Conservation (phyloP, 1,139 yeast genomes). For the Kurtzmaniella quercitrusa region DNA sequence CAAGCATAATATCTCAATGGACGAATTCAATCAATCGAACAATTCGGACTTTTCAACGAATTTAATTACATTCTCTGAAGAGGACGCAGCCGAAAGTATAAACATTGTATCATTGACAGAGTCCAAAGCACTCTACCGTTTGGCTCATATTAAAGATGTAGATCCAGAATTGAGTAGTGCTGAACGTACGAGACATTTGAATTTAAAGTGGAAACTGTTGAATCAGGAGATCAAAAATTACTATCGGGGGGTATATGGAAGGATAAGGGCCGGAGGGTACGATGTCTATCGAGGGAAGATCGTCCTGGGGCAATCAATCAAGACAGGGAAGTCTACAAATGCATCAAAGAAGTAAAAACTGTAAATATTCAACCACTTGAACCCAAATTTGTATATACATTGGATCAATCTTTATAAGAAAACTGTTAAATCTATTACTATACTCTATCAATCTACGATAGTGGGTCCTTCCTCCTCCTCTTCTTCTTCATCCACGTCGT, state of each 20-base stretch:
- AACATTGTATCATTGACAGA: background rate
- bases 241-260: slow-evolving; percentile 23
- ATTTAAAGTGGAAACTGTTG: slow-evolving; percentile 23
- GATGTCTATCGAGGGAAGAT: slow-evolving; percentile 30
- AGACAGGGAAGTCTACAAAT: slow-evolving; percentile 6
- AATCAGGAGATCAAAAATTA: slow-evolving; percentile 19
- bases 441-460: slow-evolving; percentile 12
- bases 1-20: background rate
- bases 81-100: background rate
- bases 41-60: background rate
- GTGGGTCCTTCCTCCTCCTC: slow-evolving; percentile 29
- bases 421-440: background rate
- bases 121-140: background rate
- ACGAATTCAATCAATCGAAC: background rate
- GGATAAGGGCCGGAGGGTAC: slow-evolving; percentile 24
- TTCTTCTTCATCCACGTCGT: slow-evolving; percentile 11
- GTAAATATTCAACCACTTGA: background rate
- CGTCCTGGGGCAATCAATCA: slow-evolving; percentile 18
- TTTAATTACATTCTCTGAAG: background rate
- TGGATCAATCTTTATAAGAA: background rate
- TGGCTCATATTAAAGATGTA: background rate
- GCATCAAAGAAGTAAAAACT: background rate
- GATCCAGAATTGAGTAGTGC: background rate
- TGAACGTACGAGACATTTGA: background rate
- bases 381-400: background rate